Base-by-base conservation (phyloP, 106 monocot species). In the Ottelia alismoides region DNA sequence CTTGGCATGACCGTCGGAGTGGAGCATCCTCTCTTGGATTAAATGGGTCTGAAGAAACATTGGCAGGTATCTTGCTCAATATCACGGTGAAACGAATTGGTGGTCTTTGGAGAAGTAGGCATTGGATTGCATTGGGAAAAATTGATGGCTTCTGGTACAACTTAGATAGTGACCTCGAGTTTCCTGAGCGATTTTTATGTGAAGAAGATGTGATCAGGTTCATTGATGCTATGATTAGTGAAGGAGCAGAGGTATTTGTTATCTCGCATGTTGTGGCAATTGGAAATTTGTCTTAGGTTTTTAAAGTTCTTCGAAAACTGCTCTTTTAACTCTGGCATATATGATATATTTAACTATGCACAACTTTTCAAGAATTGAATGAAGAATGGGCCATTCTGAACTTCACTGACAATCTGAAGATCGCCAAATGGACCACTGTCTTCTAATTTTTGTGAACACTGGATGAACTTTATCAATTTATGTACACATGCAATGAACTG, bases 1-100 rank as follows among this genome's bases (percentile, higher is more conserved):
- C 72, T 27, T 98, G 98, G 98, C 90, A 98, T 58, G 98, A 98
- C 65, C 85, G 65, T 52, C 81, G 98, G 4, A 69, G 49, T 31
- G 60, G 67, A 50, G 77, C 85, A 16, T 66, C 79, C 30, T 72
- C 82, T 20, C 82, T 98, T 51, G 63, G 74, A 28, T 65, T 79
- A 22, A 27, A 27, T 14, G 24, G 28, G 0, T 11, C 52, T 9
- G 63, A 60, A 2, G 74, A 74, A 30, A 55, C 25, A 20, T 65
- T 98, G 31, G 56, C 74, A n/a, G 98, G 98, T 30, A 44, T 98
- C 25, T 65, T 98, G 67, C 69, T 90, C 52, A 98, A 98, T 55
- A 70, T 68, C 20, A 74, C 79, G 2, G 67, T 75, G 5, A 68
- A 58, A 46, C 76, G 55, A 60, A 57, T 82, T 12, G 71, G 60